phyloP scores from a whole-genome alignment of 208 protist genomes.

The Histomonas meleagridis region DNA sequence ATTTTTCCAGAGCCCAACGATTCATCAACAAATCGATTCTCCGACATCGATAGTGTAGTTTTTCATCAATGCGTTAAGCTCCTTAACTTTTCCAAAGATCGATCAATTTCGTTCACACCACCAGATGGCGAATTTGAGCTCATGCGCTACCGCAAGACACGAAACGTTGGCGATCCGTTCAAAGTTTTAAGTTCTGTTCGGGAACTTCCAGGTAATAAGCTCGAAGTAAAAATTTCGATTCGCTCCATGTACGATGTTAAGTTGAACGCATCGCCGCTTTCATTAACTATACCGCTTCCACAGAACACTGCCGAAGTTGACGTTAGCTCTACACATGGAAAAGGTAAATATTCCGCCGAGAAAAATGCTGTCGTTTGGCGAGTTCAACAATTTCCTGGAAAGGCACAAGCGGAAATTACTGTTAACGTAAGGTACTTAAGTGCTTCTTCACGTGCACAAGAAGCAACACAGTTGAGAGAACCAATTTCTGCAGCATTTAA shows the following conservation, averaged over 20 bases:
- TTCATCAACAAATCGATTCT: too few species aligned
- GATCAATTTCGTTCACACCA: slow-evolving; percentile 57
- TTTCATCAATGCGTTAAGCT: slow-evolving; percentile 92
- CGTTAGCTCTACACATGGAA: background rate
- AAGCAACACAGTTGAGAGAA: background rate
- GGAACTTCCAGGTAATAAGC: background rate
- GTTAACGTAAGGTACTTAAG: background rate
- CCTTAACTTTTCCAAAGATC: slow-evolving; percentile 72
- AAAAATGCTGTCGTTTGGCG: slow-evolving; percentile 42
- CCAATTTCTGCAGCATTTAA: background rate
- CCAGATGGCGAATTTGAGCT: slow-evolving; percentile 80
- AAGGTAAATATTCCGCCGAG: slow-evolving; percentile 32
- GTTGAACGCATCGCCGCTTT: too few species aligned
- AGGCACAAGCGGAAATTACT: slow-evolving; percentile 51
- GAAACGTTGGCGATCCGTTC: background rate
- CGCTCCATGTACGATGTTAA: too few species aligned
- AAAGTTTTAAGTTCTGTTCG: background rate
- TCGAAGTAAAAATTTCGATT: too few species aligned
- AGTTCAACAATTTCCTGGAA: slow-evolving; percentile 58
- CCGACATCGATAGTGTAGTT: slow-evolving; percentile 73
- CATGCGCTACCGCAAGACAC: slow-evolving; percentile 72
- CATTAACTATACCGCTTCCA: too few species aligned
- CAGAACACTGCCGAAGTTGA: too few species aligned
- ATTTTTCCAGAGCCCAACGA: slow-evolving; percentile 37
- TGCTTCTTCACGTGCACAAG: background rate